A percentile compares a stretch with the other conserved stretches of the same genome.
Evolutionary conservation across 345 rosid genomes (phyloP).

Genomic region (Citrus sinensis): DNA sequence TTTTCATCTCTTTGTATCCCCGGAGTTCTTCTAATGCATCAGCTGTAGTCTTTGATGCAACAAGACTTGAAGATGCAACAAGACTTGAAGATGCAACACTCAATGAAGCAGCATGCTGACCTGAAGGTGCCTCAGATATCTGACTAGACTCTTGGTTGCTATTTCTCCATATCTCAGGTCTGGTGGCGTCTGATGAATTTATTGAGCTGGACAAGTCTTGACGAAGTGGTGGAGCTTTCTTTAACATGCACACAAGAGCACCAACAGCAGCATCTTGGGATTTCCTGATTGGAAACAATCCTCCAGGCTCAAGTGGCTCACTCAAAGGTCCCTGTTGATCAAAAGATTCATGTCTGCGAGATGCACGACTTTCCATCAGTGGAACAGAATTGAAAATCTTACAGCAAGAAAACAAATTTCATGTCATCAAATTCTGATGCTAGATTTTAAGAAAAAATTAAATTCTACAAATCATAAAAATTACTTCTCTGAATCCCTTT

Average conservation of each 20-base stretch:
- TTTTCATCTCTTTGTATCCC: conserved; percentile 64
- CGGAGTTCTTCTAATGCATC: conserved; percentile 88
- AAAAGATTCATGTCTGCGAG: conserved; percentile 57
- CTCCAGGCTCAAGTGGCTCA: conserved; percentile 50
- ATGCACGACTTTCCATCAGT: not conserved
- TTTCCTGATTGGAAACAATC: conserved; percentile 40
- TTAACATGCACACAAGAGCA: conserved; percentile 74
- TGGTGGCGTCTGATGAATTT: conserved; percentile 29
- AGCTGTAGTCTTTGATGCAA: conserved; percentile 62
- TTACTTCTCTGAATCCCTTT: not conserved
- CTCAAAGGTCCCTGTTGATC: conserved; percentile 44
- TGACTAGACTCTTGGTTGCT: conserved; percentile 21
- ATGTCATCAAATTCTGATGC: not conserved
- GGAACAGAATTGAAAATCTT: not conserved
- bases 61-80: conserved; percentile 45
- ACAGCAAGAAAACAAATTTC: not conserved
- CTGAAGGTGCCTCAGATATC: conserved; percentile 17
- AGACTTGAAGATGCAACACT: conserved; percentile 46
- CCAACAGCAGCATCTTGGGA: conserved; percentile 93
- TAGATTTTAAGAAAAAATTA: not conserved
- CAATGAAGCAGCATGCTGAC: conserved; percentile 31
- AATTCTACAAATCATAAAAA: not conserved
- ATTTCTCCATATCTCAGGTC: conserved; percentile 29
- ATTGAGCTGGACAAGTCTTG: conserved; percentile 42
- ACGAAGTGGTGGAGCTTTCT: conserved; percentile 82